phyloP scores from a whole-genome alignment of 371 early-diverging fungal genomes.

The Parasitella parasitica region DNA sequence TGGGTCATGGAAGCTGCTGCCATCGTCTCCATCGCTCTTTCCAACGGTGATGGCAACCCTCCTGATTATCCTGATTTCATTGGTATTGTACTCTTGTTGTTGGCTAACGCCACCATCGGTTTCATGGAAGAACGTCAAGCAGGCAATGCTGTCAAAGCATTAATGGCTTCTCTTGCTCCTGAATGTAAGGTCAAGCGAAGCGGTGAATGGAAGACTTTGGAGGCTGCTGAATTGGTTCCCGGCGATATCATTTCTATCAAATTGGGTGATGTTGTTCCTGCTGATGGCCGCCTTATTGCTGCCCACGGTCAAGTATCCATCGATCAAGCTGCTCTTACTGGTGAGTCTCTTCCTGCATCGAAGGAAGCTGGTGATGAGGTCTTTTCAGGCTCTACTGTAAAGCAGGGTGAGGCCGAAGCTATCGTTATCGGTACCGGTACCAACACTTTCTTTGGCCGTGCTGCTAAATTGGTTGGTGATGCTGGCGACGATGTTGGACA shows the following conservation, averaged over 20 bases:
- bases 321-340: constrained; percentile 87
- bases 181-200: constrained; percentile 72
- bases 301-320: constrained; percentile 54
- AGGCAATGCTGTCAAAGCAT: constrained; percentile 76
- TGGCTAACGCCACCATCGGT: constrained; percentile 86
- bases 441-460: constrained; percentile 91
- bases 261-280: constrained; percentile 81
- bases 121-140: constrained; percentile 85
- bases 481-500: constrained; percentile 86
- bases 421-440: constrained; percentile 85
- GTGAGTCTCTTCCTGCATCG: constrained; percentile 76
- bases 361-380: constrained; percentile 75
- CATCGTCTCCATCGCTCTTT: constrained; percentile 70
- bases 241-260: constrained; percentile 78
- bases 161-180: constrained; percentile 77
- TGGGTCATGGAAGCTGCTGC: constrained; percentile 84
- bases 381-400: constrained; percentile 83
- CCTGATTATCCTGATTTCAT: constrained; percentile 87
- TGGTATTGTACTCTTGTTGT: constrained; percentile 76
- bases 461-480: constrained; percentile 79
- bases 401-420: constrained; percentile 91
- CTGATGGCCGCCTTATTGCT: constrained; percentile 69
- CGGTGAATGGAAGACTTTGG: constrained; percentile 59
- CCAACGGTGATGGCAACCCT: constrained; percentile 65
- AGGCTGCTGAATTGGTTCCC: constrained; percentile 64